Conservation (phyloP, 768 basidiomycete genomes). For the Psilocybe cyanescens region DNA sequence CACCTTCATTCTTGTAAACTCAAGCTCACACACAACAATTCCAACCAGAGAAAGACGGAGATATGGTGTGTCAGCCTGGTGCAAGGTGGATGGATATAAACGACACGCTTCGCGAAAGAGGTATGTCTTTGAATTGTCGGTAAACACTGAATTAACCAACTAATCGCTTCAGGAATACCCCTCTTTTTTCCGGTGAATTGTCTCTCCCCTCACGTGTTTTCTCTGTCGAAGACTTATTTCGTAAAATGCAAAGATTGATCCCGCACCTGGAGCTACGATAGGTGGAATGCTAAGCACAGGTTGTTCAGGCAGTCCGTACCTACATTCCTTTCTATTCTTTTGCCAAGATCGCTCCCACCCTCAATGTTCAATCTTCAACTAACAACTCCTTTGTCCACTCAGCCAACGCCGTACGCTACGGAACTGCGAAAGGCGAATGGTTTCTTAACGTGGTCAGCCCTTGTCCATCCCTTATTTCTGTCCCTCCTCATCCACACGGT, state of each 20-base stretch:
- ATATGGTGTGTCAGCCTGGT: slow-evolving; percentile 77
- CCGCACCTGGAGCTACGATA: slow-evolving; percentile 79
- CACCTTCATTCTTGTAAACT: background rate
- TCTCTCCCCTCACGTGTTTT: background rate
- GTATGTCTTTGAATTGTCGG: slow-evolving; percentile 26
- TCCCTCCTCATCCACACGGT: background rate
- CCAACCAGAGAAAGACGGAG: slow-evolving; percentile 63
- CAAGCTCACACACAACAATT: background rate
- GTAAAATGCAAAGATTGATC: slow-evolving; percentile 57
- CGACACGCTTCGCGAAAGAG: slow-evolving; percentile 64
- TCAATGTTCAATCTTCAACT: too few relatives aligned
- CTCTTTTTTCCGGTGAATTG: slow-evolving; percentile 77
- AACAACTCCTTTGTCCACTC: background rate
- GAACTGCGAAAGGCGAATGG: slow-evolving; percentile 91
- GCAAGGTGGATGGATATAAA: slow-evolving; percentile 76
- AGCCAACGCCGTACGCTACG: slow-evolving; percentile 86
- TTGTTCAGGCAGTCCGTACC: slow-evolving; percentile 72
- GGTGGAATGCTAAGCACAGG: slow-evolving; percentile 90
- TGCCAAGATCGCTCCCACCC: too few relatives aligned
- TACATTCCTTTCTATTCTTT: too few relatives aligned
- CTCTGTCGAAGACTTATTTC: background rate
- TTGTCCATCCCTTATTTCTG: background rate
- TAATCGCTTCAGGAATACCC: slow-evolving; percentile 56
- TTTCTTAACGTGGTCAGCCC: slow-evolving; percentile 74
- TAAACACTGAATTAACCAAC: background rate